These are phyloP conservation scores for Pilaira anomala DNA, from an alignment of 192 early-diverging fungal genomes.

Conservation along the genomic window DNA sequence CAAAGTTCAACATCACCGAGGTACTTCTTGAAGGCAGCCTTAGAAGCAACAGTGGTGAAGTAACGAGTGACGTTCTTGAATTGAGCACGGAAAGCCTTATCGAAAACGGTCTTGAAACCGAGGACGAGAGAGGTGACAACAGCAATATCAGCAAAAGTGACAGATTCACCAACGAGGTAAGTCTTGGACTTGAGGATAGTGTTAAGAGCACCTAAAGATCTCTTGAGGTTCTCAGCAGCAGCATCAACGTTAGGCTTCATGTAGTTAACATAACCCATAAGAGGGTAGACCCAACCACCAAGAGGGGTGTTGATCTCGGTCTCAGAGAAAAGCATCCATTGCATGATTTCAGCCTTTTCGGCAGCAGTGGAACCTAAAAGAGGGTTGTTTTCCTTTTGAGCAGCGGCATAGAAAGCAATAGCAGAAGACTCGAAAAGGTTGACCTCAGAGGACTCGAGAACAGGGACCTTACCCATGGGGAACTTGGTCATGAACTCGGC, in stretches of 20 bases:
- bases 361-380: conserved; percentile 56
- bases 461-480: conserved; percentile 89
- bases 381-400: conserved; percentile 45
- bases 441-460: conserved; percentile 79
- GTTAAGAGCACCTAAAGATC: conserved; percentile 69
- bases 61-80: conserved; percentile 90
- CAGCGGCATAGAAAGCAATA: conserved; percentile 83
- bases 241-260: conserved; percentile 62
- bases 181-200: conserved; percentile 79
- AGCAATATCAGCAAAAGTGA: conserved; percentile 89
- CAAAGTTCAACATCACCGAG: conserved; percentile 68
- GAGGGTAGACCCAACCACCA: conserved; percentile 42
- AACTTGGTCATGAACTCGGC: conserved; percentile 88
- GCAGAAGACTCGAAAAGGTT: conserved; percentile 78
- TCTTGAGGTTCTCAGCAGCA: conserved; percentile 64
- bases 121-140: conserved; percentile 54
- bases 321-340: conserved; percentile 65
- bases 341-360: conserved; percentile 64
- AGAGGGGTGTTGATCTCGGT: conserved; percentile 49
- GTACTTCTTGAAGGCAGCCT: conserved; percentile 81
- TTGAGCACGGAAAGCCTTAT: conserved; percentile 74
- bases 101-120: conserved; percentile 57
- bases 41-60: conserved; percentile 84
- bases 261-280: conserved; percentile 38
- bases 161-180: conserved; percentile 90